phyloP scores from a whole-genome alignment of 2,329 filamentous ascomycete species.

The Aspergillus sp. region DNA sequence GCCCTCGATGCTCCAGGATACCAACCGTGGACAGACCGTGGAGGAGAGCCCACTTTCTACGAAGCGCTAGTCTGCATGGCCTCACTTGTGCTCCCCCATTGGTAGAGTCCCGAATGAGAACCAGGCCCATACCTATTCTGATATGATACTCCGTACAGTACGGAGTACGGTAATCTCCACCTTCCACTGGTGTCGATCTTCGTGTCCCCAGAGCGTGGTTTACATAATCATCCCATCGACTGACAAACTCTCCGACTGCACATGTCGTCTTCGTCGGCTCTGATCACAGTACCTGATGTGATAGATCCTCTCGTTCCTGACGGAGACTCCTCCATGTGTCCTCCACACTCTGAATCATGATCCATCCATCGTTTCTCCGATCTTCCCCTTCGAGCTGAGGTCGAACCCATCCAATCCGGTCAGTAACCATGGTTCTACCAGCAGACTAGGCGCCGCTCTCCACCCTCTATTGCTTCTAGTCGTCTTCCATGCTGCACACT shows the following conservation, averaged over 20 bases:
- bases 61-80: not conserved
- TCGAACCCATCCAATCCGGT: not conserved
- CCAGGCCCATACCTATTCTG: not conserved
- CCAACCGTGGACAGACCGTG: not conserved
- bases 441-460: conserved; percentile 8
- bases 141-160: not conserved
- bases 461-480: conserved; percentile 29
- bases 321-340: not conserved
- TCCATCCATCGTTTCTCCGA: not conserved
- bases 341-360: not conserved
- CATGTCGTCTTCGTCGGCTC: too few relatives aligned
- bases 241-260: too few relatives aligned
- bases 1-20: not conserved
- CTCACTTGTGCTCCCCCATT: not conserved
- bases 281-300: too few relatives aligned
- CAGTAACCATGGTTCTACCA: conserved; percentile 14
- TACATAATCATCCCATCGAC: too few relatives aligned
- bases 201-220: not conserved
- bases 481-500: conserved; percentile 18
- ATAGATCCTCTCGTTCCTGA: too few relatives aligned
- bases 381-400: not conserved
- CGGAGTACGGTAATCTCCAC: conserved; percentile 2
- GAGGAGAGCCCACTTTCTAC: not conserved
- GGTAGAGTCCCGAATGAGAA: not conserved
- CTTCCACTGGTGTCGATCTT: conserved; percentile 6